Conservation (phyloP, 371 early-diverging fungal genomes). For the Mortierella polycephala region DNA sequence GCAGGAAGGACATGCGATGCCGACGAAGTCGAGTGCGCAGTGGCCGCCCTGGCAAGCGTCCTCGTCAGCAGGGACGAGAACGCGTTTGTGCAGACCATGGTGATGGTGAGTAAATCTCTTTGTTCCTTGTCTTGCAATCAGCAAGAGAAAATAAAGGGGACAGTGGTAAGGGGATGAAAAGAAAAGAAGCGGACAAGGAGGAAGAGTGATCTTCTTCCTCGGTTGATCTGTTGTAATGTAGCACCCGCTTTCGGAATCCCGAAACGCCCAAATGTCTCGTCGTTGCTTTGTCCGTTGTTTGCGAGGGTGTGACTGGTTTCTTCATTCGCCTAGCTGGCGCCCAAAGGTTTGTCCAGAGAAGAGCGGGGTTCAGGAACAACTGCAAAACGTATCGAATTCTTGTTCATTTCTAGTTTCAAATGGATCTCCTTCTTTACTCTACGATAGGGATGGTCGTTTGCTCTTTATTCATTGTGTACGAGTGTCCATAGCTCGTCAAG, state of each 20-base stretch:
- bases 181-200: conserved; percentile 2
- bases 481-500: too few species aligned
- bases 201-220: not conserved
- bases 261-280: conserved; percentile 3
- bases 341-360: too few species aligned
- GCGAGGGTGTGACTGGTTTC: too few species aligned
- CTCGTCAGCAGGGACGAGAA: conserved; percentile 39
- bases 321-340: too few species aligned
- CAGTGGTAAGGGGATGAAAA: not conserved
- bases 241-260: conserved; percentile 19
- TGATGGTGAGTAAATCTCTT: not conserved
- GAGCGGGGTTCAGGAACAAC: too few species aligned
- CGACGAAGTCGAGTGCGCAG: conserved; percentile 26
- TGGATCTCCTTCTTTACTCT: too few species aligned
- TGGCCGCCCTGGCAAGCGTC: conserved; percentile 31
- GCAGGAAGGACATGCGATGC: conserved; percentile 5
- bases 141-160: not conserved
- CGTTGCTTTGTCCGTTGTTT: too few species aligned
- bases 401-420: too few species aligned
- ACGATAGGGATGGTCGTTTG: too few species aligned
- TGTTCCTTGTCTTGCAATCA: not conserved
- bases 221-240: not conserved
- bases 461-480: too few species aligned
- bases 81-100: conserved; percentile 48
- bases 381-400: too few species aligned